Percentiles rank a stretch among this genome's conserved stretches.
phyloP scores from a whole-genome alignment of 2,329 filamentous ascomycete species.

The Sclerotinia glacialis region DNA sequence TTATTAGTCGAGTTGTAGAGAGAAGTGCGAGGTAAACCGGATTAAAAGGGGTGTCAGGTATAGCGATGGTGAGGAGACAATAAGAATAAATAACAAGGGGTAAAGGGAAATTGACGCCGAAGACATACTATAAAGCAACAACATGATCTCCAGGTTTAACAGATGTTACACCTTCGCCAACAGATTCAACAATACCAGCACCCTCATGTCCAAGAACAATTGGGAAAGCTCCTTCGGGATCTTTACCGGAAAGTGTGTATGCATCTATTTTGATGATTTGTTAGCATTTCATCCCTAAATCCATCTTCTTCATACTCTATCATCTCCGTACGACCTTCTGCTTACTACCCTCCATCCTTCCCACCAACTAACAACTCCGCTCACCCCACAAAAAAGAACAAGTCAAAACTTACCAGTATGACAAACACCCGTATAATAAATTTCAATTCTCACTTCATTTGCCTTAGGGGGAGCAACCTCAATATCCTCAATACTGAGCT shows the following conservation, averaged over 20 bases:
- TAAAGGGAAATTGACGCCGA: slow-evolving; percentile 14
- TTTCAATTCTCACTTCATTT: slow-evolving; percentile 93
- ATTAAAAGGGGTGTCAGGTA: background rate
- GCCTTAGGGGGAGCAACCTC: slow-evolving; percentile 87
- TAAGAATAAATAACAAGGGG: background rate
- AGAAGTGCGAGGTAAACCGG: background rate
- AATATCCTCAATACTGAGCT: slow-evolving; percentile 83
- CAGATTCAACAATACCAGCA: slow-evolving; percentile 86
- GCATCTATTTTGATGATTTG: slow-evolving; percentile 58
- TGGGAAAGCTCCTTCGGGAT: slow-evolving; percentile 92
- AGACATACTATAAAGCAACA: slow-evolving; percentile 74
- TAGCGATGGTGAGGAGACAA: background rate
- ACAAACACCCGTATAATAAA: slow-evolving; percentile 97
- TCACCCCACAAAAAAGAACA: background rate
- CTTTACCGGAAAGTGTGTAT: slow-evolving; percentile 93
- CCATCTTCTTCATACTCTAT: background rate
- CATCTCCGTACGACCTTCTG: background rate
- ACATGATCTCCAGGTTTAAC: slow-evolving; percentile 94
- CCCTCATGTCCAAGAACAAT: slow-evolving; percentile 88
- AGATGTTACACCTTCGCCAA: slow-evolving; percentile 90
- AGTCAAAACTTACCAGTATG: slow-evolving; percentile 73
- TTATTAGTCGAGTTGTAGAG: slow-evolving; percentile 11
- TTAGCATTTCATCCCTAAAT: background rate
- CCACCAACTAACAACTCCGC: too few species aligned
- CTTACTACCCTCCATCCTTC: background rate